A percentile compares a stretch with the other conserved stretches of the same genome.
These are phyloP conservation scores for Neurospora crassa DNA, from an alignment of 2,329 filamentous ascomycete genomes.

Conservation along the genomic window DNA sequence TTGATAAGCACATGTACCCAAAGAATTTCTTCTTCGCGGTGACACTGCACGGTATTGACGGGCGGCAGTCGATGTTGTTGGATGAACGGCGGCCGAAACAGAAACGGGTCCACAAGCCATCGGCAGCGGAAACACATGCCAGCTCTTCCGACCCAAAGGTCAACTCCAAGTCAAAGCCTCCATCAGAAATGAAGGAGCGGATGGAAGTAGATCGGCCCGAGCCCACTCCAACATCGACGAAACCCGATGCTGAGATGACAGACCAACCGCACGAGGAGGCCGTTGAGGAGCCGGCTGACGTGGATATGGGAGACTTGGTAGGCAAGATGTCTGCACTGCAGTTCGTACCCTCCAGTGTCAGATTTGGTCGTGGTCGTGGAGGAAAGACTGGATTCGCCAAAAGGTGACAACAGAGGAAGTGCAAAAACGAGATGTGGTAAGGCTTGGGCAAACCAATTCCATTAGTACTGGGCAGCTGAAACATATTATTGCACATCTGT, in stretches of 20 bases:
- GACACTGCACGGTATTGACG: constrained; percentile 83
- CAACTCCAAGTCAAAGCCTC: constrained; percentile 15
- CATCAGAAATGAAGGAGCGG: not conserved
- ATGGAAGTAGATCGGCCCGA: not conserved
- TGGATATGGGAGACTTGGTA: constrained; percentile 53
- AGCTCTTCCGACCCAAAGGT: not conserved
- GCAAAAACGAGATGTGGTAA: not conserved
- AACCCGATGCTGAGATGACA: constrained; percentile 11
- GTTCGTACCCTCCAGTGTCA: constrained; percentile 59
- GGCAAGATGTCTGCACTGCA: constrained; percentile 62
- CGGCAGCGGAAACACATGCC: not conserved
- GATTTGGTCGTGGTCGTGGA: constrained; percentile 48
- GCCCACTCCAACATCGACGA: not conserved
- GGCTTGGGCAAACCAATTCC: not conserved
- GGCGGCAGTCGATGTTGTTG: constrained; percentile 66
- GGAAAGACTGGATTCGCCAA: constrained; percentile 44
- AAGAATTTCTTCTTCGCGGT: constrained; percentile 81
- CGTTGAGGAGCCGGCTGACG: constrained; percentile 23
- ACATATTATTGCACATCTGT: not conserved
- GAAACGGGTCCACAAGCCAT: constrained; percentile 5
- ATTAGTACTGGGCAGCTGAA: constrained; percentile 1
- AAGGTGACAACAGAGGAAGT: constrained; percentile 20
- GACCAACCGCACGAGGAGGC: not conserved
- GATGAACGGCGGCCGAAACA: constrained; percentile 27
- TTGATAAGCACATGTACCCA: constrained; percentile 91